Conservation (phyloP, 1,284 basidiomycete genomes). For the Meripilus lineatus region DNA sequence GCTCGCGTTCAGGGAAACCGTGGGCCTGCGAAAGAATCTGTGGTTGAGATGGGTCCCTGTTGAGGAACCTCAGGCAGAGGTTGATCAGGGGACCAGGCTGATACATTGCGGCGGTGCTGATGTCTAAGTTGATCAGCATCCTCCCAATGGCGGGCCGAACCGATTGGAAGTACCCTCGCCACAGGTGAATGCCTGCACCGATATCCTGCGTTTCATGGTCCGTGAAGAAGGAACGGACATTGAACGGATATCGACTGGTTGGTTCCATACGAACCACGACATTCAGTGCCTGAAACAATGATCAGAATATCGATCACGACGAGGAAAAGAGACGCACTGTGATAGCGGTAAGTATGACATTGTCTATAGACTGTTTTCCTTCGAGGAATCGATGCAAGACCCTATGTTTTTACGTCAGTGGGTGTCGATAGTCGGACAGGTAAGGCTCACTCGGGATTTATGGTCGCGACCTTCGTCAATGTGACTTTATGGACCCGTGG, state of each 20-base stretch:
- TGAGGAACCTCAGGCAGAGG: slow-evolving; percentile 55
- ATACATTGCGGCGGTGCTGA: slow-evolving; percentile 74
- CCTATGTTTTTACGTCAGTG: slow-evolving; percentile 29
- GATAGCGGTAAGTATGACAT: slow-evolving; percentile 65
- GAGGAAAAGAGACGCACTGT: slow-evolving; percentile 42
- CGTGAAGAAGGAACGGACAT: slow-evolving; percentile 74
- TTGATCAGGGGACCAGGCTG: slow-evolving; percentile 44
- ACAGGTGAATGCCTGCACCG: slow-evolving; percentile 61
- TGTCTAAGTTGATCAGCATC: slow-evolving; percentile 75
- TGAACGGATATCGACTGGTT: slow-evolving; percentile 65
- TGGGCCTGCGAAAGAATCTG: slow-evolving; percentile 36
- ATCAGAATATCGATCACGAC: not conserved
- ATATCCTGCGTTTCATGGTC: slow-evolving; percentile 58
- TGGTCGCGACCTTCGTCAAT: slow-evolving; percentile 63
- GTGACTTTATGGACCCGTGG: slow-evolving; percentile 61
- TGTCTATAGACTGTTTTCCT: slow-evolving; percentile 67
- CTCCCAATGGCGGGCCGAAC: slow-evolving; percentile 62
- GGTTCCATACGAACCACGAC: slow-evolving; percentile 74
- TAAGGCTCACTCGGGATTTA: slow-evolving; percentile 64
- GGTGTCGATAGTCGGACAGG: slow-evolving; percentile 2
- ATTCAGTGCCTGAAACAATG: slow-evolving; percentile 53
- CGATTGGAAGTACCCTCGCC: slow-evolving; percentile 76
- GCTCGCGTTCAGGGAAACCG: slow-evolving; percentile 53
- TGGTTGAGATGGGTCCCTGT: slow-evolving; percentile 30
- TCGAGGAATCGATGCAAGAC: slow-evolving; percentile 59